A percentile compares a stretch with the other conserved stretches of the same genome.
Evolutionary conservation across 768 basidiomycete species (phyloP).

Genomic region (Tylopilus felleus): DNA sequence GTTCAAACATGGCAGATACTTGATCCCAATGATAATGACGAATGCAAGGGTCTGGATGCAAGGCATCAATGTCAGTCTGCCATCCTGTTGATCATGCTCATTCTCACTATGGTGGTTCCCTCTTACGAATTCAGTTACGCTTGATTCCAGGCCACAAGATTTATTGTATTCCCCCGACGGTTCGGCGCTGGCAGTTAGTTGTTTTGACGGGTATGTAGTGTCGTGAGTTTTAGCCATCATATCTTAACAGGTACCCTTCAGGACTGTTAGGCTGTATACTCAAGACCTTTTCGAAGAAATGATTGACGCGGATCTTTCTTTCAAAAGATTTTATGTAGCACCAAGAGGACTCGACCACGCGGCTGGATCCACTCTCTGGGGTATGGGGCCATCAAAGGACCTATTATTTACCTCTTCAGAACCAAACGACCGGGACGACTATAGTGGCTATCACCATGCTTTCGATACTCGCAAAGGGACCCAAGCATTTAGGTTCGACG

Average conservation of each 20-base stretch:
- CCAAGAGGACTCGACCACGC: constrained; percentile 23
- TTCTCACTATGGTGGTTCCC: constrained; percentile 4
- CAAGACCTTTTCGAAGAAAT: constrained; percentile 24
- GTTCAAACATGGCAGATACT: constrained; percentile 43
- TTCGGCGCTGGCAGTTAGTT: constrained; percentile 37
- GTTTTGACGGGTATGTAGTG: constrained; percentile 27
- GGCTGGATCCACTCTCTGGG: constrained; percentile 55
- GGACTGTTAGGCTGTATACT: constrained; percentile 21
- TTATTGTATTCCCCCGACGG: constrained; percentile 43
- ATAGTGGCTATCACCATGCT: constrained; percentile 46
- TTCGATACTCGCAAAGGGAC: constrained; percentile 39
- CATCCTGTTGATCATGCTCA: neutral
- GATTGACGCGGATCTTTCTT: constrained; percentile 12
- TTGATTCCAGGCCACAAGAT: constrained; percentile 37
- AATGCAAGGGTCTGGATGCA: constrained; percentile 7
- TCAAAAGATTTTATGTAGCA: constrained; percentile 13
- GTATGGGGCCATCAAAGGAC: constrained; percentile 35
- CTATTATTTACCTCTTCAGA: constrained; percentile 58
- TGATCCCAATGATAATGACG: constrained; percentile 17
- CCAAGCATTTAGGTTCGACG: constrained; percentile 37
- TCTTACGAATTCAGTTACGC: constrained; percentile 16
- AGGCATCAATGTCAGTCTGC: constrained; percentile 18
- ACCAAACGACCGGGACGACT: constrained; percentile 23
- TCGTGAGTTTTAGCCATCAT: neutral
- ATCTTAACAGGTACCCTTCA: constrained; percentile 5